Conservation (phyloP, 768 basidiomycete species). For the Lactarius vividus region DNA sequence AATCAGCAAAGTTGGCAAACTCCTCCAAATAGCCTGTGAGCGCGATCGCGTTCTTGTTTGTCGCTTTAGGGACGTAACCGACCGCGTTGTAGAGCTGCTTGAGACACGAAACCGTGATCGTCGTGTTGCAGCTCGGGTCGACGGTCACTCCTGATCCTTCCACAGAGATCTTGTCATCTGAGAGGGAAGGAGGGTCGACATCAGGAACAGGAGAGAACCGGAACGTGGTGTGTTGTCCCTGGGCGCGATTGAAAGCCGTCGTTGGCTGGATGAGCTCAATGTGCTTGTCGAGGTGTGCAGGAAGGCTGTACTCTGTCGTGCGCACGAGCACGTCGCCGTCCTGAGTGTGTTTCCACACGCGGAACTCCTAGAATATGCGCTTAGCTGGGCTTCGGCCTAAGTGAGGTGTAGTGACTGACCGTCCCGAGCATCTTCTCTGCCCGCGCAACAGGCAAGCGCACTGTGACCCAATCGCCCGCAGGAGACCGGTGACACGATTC, state of each 20-base stretch:
- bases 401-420: conserved; percentile 33
- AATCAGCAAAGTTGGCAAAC: conserved; percentile 35
- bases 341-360: conserved; percentile 50
- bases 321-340: conserved; percentile 54
- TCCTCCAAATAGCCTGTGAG: conserved; percentile 39
- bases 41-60: conserved; percentile 35
- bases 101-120: conserved; percentile 38
- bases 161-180: not conserved
- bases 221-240: conserved; percentile 40
- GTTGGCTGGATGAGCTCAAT: conserved; percentile 65
- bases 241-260: conserved; percentile 53
- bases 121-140: conserved; percentile 37
- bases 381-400: not conserved
- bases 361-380: conserved; percentile 45
- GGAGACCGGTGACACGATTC: conserved; percentile 49
- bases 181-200: not conserved
- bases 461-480: conserved; percentile 60
- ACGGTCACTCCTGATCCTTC: conserved; percentile 20
- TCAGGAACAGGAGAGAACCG: conserved; percentile 28
- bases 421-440: conserved; percentile 63
- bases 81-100: conserved; percentile 38
- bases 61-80: conserved; percentile 30
- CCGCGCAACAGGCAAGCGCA: conserved; percentile 49
- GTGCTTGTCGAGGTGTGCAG: conserved; percentile 49
- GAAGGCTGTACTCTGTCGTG: conserved; percentile 60